Base-by-base conservation (phyloP, 148 eudicot genomes). In the Fagopyrum esculentum region DNA sequence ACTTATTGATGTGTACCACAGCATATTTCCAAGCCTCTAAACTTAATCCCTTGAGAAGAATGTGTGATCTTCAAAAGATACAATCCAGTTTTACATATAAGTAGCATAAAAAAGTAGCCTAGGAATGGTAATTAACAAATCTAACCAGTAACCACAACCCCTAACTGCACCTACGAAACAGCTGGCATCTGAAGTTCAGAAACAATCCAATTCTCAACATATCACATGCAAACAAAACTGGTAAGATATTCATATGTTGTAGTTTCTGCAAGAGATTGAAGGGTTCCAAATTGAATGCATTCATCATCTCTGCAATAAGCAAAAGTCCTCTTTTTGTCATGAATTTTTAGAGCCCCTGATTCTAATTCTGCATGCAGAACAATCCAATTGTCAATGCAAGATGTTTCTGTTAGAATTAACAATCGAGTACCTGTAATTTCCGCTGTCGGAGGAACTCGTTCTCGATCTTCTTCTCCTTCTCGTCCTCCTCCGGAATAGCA, bases 401-500 rank as follows among this genome's bases (percentile, higher is more conserved):
- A 35, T 35, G 40, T 35, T 35, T 2, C 40, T 35, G 7, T 57
- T 3, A 57, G 22, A 57, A 44, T 56, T 74, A 76, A 52, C n/a
- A 49, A 29, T 63, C 0, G 1, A 71, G 43, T 85, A 92, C 98
- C 96, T 87, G 90, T 44, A 81, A 57, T 79, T 87, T 84, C 64
- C 85, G 78, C 29, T 86, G 86, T 60, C 77, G 76, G 46, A 84
- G 69, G 43, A 82, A 35, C 45, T 83, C 86, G 79, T 83, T 71
- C 29, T 45, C 64, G 50, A 45, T 48, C 83, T 79, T 77, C 4
- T 75, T 73, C 82, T 87, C 86, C 86, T 92, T 87, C 73, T 87
- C 98, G 74, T 90, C 96, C 47, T 85, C 96, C 77, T 92, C 98
- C 0, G 96, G 96, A 40, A 92, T 92, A 8, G 84, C 91, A 80